Conservation (phyloP, 371 early-diverging fungal species). For the Ordospora pajunii region DNA sequence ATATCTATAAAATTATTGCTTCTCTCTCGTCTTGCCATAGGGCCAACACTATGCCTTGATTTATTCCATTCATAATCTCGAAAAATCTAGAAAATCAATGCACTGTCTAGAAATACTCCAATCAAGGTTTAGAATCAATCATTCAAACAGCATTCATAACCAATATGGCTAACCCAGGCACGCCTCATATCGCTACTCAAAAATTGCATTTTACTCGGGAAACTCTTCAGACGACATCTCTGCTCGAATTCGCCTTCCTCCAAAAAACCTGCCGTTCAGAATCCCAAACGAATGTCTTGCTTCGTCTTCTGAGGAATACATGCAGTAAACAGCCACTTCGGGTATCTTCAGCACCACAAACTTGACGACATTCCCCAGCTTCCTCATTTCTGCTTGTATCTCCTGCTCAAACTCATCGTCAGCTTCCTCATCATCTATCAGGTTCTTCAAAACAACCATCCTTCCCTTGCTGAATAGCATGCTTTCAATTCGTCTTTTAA, state of each 20-base stretch:
- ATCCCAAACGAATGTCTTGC: background rate
- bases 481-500: slow-evolving; percentile 4
- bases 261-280: slow-evolving; percentile 20
- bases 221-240: slow-evolving; percentile 10
- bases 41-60: background rate
- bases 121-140: too few relatives aligned
- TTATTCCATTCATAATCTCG: background rate
- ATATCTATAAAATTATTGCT: slow-evolving; percentile 2
- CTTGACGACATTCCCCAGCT: slow-evolving; percentile 1
- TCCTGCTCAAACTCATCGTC: slow-evolving; percentile 27
- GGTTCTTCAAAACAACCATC: slow-evolving; percentile 10
- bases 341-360: background rate
- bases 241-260: slow-evolving; percentile 18
- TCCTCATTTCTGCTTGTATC: slow-evolving; percentile 5
- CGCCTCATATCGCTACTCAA: too few relatives aligned
- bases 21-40: background rate
- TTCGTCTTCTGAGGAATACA: background rate
- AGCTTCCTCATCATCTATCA: slow-evolving; percentile 2
- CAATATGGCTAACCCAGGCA: too few relatives aligned
- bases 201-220: background rate
- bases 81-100: slow-evolving; percentile 7
- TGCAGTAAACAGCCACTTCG: background rate
- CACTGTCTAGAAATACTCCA: background rate
- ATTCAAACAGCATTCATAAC: too few relatives aligned
- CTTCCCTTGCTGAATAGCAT: background rate